A percentile compares a stretch with the other conserved stretches of the same genome.
These are phyloP conservation scores for Hypocreales sp. DNA, from an alignment of 2,329 filamentous ascomycete genomes.

Conservation along the genomic window DNA sequence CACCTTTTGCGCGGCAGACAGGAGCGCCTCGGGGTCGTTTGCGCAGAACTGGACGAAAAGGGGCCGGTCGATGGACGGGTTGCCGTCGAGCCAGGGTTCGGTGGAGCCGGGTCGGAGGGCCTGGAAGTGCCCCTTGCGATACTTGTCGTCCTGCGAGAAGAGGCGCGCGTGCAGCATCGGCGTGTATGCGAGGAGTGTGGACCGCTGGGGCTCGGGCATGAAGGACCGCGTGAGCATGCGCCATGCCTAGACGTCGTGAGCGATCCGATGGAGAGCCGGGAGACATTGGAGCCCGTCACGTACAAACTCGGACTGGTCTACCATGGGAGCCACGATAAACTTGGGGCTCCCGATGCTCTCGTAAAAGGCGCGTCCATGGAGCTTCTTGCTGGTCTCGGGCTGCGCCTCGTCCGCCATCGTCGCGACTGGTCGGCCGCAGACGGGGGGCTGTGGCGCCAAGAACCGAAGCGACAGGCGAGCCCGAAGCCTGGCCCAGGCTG, in stretches of 20 bases:
- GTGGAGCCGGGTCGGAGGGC: conserved; percentile 28
- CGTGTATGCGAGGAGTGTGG: conserved; percentile 68
- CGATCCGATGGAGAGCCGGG: not conserved
- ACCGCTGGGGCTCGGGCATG: conserved; percentile 49
- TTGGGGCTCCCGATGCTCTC: conserved; percentile 88
- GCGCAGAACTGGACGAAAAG: conserved; percentile 96
- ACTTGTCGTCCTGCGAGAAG: conserved; percentile 61
- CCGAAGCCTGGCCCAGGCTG: too few relatives aligned
- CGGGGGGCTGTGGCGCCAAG: too few relatives aligned
- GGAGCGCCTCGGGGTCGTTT: conserved; percentile 66
- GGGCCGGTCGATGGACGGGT: conserved; percentile 69
- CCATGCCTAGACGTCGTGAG: conserved; percentile 54
- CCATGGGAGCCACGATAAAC: conserved; percentile 88
- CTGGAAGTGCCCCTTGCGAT: conserved; percentile 71
- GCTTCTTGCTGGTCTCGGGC: conserved; percentile 36
- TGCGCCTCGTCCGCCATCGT: conserved; percentile 14
- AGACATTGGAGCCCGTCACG: conserved; percentile 15
- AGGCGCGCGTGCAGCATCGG: conserved; percentile 94
- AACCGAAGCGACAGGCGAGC: too few relatives aligned
- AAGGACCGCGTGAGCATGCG: conserved; percentile 92
- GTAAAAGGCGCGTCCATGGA: conserved; percentile 82
- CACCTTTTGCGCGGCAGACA: conserved; percentile 63
- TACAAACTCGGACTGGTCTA: conserved; percentile 96
- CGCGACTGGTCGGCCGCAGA: conserved; percentile 9
- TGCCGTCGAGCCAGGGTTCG: conserved; percentile 63